These are phyloP conservation scores for Coccinonectria pachysandricola DNA, from an alignment of 2,329 filamentous ascomycete species.

Conservation along the genomic window DNA sequence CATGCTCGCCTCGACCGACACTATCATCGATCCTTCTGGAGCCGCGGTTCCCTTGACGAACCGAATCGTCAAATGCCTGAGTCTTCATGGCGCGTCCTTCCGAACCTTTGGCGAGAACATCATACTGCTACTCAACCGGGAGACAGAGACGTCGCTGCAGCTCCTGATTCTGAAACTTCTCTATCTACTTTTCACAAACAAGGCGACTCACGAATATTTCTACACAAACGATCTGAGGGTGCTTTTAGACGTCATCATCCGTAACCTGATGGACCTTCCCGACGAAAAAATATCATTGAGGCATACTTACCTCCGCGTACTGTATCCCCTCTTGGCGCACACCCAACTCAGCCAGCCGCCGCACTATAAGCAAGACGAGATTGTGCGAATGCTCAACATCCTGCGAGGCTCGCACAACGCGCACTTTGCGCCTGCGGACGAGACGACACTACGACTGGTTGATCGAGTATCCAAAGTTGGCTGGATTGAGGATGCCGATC, in stretches of 20 bases:
- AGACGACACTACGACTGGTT: constrained; percentile 68
- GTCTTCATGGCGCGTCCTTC: constrained; percentile 67
- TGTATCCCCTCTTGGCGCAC: constrained; percentile 83
- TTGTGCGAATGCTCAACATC: constrained; percentile 64
- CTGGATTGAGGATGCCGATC: constrained; percentile 45
- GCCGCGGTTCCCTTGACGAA: constrained; percentile 60
- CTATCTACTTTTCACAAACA: constrained; percentile 89
- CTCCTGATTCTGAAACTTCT: constrained; percentile 92
- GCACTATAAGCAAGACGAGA: constrained; percentile 84
- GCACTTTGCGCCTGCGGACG: constrained; percentile 73
- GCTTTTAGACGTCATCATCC: constrained; percentile 87
- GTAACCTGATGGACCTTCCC: constrained; percentile 91
- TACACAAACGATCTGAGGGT: constrained; percentile 96
- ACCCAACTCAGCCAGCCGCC: constrained; percentile 81
- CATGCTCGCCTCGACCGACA: constrained; percentile 64
- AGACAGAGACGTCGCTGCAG: constrained; percentile 88
- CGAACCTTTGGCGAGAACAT: constrained; percentile 97
- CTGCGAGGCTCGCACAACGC: constrained; percentile 53
- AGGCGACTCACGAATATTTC: constrained; percentile 91
- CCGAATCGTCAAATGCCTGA: constrained; percentile 83
- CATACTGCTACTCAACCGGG: constrained; percentile 86
- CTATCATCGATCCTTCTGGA: constrained; percentile 28
- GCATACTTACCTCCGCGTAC: constrained; percentile 88
- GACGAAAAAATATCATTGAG: constrained; percentile 68
- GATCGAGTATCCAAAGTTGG: constrained; percentile 63